Conservation (phyloP, 2,329 filamentous ascomycete genomes). For the Paraphoma chrysanthemicola region DNA sequence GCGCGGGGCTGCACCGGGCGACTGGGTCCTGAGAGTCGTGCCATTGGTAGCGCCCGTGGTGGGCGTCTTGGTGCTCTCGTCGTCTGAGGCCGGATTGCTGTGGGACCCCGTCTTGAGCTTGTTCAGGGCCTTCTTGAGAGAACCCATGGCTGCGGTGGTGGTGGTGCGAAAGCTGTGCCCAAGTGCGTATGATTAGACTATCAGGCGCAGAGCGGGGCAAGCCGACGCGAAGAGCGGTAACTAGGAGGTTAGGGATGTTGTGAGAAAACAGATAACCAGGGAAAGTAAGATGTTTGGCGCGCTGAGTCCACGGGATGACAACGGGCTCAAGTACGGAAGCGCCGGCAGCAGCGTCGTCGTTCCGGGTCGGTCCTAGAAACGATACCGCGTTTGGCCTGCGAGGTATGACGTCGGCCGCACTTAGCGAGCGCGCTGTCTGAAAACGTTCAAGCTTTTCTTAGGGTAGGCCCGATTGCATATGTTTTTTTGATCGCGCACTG, state of each 20-base stretch:
- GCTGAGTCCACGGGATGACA: not conserved
- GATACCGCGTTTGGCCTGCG: not conserved
- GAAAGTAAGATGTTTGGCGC: not conserved
- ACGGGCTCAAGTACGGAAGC: not conserved
- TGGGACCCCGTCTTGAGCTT: slow-evolving; percentile 50
- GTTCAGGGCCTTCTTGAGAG: slow-evolving; percentile 55
- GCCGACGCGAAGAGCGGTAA: slow-evolving; percentile 20
- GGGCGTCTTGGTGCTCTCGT: slow-evolving; percentile 43
- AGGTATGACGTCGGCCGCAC: not conserved
- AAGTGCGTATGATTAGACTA: slow-evolving; percentile 34
- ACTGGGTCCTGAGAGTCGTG: slow-evolving; percentile 11
- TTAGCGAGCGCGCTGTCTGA: not conserved
- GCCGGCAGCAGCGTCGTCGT: not conserved
- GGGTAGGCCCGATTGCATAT: not conserved
- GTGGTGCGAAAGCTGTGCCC: slow-evolving; percentile 29
- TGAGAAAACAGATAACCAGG: not conserved
- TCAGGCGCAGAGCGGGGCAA: slow-evolving; percentile 36
- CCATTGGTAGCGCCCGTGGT: slow-evolving; percentile 37
- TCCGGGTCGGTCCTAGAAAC: not conserved
- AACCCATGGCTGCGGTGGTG: slow-evolving; percentile 29
- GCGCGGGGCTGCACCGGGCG: slow-evolving; percentile 34
- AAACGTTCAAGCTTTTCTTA: not conserved
- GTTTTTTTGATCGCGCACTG: not conserved
- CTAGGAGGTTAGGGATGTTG: not conserved
- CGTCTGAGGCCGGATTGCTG: slow-evolving; percentile 43